Base-by-base conservation (phyloP, 169 alveolate species). In the Eimeria necatrix region DNA sequence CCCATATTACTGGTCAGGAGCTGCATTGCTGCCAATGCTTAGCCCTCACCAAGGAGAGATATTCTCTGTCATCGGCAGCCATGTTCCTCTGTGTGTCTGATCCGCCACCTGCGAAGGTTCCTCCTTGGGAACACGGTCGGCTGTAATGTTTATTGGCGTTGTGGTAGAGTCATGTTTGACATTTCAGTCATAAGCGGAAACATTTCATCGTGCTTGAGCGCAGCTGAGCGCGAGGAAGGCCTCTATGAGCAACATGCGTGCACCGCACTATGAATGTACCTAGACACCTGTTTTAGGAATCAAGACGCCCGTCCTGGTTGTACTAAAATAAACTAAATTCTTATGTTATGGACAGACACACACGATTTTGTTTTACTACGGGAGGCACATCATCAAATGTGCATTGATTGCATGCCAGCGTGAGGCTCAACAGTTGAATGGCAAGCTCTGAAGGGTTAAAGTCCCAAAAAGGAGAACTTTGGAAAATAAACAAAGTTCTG, bases 31-130 rank as follows among this genome's bases (percentile, higher is more conserved):
- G 41, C 41, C 41, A 32, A 32, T 32, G 41, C 41, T 32, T 14
- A 32, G 41, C 41, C 60, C 92, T 85, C 61, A 85, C 92, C 81
- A 85, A 10, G 22, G 92, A 85, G 18, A 85, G 92, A 60, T 85
- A 85, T 60, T 85, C 92, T 22, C 81, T 85, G 16, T 85, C 92
- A 41, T 71, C 80, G 51, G 92, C 49, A 5, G 92, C 70, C 92
- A 85, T 85, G 46, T 26, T 60, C 64, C 14, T 18, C 26, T 64
- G 53, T 51, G 24, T 22, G 3, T 14, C 90, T 22, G 71, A 48
- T 24, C 74, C 73, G 16, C 52, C 74, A 26, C 90, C 73, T 52
- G 20, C 61, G 2, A 48, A 14, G 14, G 16, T 22, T 22, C 8
- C 41, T 81, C 6, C 53, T 48, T 10, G 4, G 74, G 14, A 4